Conservation (phyloP, 345 rosid species). For the Noccaea bulbosa region DNA sequence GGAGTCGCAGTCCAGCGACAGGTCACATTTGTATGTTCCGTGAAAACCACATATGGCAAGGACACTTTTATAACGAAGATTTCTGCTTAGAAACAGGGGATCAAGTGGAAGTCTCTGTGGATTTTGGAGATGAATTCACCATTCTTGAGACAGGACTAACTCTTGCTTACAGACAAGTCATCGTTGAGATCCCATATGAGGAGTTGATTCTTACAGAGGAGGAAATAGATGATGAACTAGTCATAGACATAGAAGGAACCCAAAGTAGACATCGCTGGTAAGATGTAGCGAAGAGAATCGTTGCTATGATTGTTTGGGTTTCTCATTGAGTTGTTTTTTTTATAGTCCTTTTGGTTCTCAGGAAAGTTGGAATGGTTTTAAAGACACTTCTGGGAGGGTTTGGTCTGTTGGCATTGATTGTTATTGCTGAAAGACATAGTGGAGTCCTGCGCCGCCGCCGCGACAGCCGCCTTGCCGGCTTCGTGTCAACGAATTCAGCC, state of each 20-base stretch:
- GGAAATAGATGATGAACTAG: background rate
- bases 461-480: too few species aligned
- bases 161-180: background rate
- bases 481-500: too few species aligned
- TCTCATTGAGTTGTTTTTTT: too few species aligned
- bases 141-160: constrained; percentile 30
- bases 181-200: background rate
- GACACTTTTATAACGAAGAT: constrained; percentile 21
- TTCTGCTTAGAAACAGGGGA: constrained; percentile 13
- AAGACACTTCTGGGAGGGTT: background rate
- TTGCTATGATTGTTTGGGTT: background rate
- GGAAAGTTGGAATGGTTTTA: background rate
- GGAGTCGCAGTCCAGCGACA: constrained; percentile 20
- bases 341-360: background rate
- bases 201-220: background rate
- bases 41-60: constrained; percentile 30
- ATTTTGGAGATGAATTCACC: constrained; percentile 26
- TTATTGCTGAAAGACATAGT: background rate
- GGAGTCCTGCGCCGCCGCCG: background rate
- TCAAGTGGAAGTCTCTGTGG: constrained; percentile 24
- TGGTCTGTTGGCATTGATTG: background rate
- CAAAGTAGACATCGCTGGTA: constrained; percentile 11
- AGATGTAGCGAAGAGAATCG: background rate
- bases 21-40: constrained; percentile 18
- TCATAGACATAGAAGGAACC: background rate